These are phyloP conservation scores for Pneumocystis wakefieldiae DNA, from an alignment of 1,139 yeast species.

Conservation along the genomic window DNA sequence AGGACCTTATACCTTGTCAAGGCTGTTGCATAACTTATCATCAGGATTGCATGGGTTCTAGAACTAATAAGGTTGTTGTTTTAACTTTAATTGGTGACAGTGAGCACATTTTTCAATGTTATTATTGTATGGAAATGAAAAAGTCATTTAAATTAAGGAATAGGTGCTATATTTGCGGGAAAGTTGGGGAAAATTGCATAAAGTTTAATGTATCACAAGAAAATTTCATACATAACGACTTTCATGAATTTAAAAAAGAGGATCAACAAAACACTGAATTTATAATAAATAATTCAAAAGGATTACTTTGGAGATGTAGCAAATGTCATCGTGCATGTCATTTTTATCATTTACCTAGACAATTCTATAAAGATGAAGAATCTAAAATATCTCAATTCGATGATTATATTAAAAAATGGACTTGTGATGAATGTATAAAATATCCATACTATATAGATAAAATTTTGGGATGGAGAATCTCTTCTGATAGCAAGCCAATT, in stretches of 20 bases:
- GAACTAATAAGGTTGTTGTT: not conserved
- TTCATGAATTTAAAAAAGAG: not conserved
- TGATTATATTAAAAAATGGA: not conserved
- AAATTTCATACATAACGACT: not conserved
- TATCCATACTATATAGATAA: slow-evolving; percentile 2
- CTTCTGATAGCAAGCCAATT: not conserved
- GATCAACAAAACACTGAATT: not conserved
- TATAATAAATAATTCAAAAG: not conserved
- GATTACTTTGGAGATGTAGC: not conserved
- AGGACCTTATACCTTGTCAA: slow-evolving; percentile 13
- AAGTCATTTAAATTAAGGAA: not conserved
- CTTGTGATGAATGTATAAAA: slow-evolving; percentile 4
- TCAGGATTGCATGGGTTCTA: slow-evolving; percentile 9
- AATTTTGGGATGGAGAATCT: slow-evolving; percentile 4
- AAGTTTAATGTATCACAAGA: not conserved
- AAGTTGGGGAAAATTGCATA: not conserved
- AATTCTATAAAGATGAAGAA: not conserved
- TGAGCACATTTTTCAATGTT: slow-evolving; percentile 12
- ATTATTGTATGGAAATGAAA: slow-evolving; percentile 9
- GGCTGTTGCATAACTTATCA: slow-evolving; percentile 15
- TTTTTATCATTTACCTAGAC: not conserved
- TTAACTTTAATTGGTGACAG: slow-evolving; percentile 6
- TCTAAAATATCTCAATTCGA: not conserved
- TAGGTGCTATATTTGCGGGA: not conserved
- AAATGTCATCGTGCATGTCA: not conserved